These are phyloP conservation scores for Apiospora sp. DNA, from an alignment of 2,329 filamentous ascomycete genomes.

Conservation along the genomic window DNA sequence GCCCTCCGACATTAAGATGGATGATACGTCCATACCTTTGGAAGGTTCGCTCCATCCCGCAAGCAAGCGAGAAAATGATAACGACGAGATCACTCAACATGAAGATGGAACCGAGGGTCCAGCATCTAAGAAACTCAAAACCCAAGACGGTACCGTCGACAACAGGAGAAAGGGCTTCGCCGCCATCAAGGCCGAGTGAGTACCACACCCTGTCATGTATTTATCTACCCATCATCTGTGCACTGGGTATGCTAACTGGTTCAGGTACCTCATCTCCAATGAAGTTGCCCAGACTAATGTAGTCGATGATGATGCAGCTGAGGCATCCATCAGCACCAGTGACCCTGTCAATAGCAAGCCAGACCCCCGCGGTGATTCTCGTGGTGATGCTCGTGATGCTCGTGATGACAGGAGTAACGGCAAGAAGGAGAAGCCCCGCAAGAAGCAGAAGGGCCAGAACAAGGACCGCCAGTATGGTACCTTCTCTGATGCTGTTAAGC, in stretches of 20 bases:
- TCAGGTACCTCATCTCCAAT: conserved; percentile 44
- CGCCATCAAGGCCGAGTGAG: conserved; percentile 49
- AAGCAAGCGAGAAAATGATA: conserved; percentile 28
- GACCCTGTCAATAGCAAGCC: conserved; percentile 62
- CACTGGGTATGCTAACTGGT: not conserved
- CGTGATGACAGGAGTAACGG: conserved; percentile 46
- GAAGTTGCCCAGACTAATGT: conserved; percentile 40
- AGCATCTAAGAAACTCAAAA: conserved; percentile 67
- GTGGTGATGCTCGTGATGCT: conserved; percentile 39
- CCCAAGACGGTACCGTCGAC: conserved; percentile 46
- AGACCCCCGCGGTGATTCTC: conserved; percentile 38
- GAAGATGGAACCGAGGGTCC: conserved; percentile 48
- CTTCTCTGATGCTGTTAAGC: conserved; percentile 77
- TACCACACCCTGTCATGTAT: not conserved
- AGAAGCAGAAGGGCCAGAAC: conserved; percentile 79
- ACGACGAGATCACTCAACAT: conserved; percentile 34
- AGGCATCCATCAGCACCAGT: conserved; percentile 64
- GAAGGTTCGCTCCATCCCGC: conserved; percentile 19
- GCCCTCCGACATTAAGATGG: conserved; percentile 13
- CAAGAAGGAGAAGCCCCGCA: conserved; percentile 59
- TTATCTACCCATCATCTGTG: conserved; percentile 23
- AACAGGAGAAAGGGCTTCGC: conserved; percentile 41
- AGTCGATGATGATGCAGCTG: conserved; percentile 66
- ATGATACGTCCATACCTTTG: not conserved
- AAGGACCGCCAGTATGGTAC: conserved; percentile 81